Conservation (phyloP, 1,139 yeast species). For the Candida buenavistaensis region DNA sequence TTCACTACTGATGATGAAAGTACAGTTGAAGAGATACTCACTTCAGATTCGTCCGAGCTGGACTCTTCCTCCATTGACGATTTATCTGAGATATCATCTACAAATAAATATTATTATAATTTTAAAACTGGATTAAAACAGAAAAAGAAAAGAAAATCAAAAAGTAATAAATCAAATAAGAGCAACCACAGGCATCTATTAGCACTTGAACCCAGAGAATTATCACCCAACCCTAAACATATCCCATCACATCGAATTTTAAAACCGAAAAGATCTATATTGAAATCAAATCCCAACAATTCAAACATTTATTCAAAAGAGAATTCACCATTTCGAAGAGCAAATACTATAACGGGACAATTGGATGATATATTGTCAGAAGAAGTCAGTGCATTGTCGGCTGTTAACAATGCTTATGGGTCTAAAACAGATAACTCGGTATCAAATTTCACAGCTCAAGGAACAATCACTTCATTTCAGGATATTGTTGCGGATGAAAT, state of each 20-base stretch:
- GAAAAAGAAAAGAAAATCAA: slow-evolving; percentile 7
- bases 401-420: slow-evolving; percentile 16
- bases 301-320: slow-evolving; percentile 8
- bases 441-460: slow-evolving; percentile 11
- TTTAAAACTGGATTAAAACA: slow-evolving; percentile 17
- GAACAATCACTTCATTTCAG: slow-evolving; percentile 12
- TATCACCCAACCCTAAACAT: slow-evolving; percentile 46
- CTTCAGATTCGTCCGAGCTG: slow-evolving; percentile 30
- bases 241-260: slow-evolving; percentile 45
- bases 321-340: slow-evolving; percentile 11
- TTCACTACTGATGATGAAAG: slow-evolving; percentile 19
- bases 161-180: neutral
- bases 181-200: neutral
- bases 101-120: slow-evolving; percentile 27
- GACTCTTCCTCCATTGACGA: slow-evolving; percentile 25
- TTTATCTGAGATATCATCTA: slow-evolving; percentile 15
- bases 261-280: slow-evolving; percentile 43
- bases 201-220: slow-evolving; percentile 9
- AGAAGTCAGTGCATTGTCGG: slow-evolving; percentile 15
- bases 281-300: slow-evolving; percentile 23
- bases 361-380: slow-evolving; percentile 11
- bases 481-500: slow-evolving; percentile 2
- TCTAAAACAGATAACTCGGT: slow-evolving; percentile 12
- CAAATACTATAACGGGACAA: slow-evolving; percentile 6
- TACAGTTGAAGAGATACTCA: slow-evolving; percentile 7